Conservation (phyloP, 2,329 filamentous ascomycete species). For the Aaosphaeria pasadenensis region DNA sequence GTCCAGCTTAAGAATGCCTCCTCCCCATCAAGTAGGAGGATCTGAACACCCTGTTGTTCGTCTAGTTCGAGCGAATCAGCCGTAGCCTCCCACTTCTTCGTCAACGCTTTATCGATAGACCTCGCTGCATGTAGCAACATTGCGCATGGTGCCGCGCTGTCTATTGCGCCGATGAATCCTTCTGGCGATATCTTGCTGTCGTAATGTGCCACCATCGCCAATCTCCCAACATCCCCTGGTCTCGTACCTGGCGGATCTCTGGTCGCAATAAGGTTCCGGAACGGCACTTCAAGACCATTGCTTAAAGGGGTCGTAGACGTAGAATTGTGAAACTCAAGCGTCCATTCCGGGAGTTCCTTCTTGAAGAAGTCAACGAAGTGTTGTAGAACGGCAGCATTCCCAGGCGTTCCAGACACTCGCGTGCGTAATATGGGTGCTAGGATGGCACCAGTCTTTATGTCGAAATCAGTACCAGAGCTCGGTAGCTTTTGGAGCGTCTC, state of each 20-base stretch:
- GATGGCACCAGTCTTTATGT: slow-evolving; percentile 73
- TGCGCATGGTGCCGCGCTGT: slow-evolving; percentile 91
- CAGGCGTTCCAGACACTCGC: slow-evolving; percentile 82
- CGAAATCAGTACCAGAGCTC: slow-evolving; percentile 68
- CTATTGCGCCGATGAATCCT: slow-evolving; percentile 90
- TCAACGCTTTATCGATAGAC: slow-evolving; percentile 76
- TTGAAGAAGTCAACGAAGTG: slow-evolving; percentile 87
- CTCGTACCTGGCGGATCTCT: slow-evolving; percentile 81
- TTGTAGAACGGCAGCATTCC: slow-evolving; percentile 69
- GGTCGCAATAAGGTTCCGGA: slow-evolving; percentile 84
- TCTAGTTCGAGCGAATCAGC: slow-evolving; percentile 46
- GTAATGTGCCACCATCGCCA: slow-evolving; percentile 92
- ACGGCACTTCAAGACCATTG: slow-evolving; percentile 70
- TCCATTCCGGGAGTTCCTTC: slow-evolving; percentile 75
- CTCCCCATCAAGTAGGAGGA: slow-evolving; percentile 88
- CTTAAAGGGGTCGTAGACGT: slow-evolving; percentile 79
- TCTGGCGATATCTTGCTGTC: slow-evolving; percentile 79
- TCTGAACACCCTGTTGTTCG: slow-evolving; percentile 80
- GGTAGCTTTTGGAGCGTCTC: slow-evolving; percentile 70
- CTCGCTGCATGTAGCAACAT: slow-evolving; percentile 86
- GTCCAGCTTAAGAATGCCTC: slow-evolving; percentile 87
- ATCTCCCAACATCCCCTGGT: slow-evolving; percentile 71
- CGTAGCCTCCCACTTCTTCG: slow-evolving; percentile 71
- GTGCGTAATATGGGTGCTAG: slow-evolving; percentile 84
- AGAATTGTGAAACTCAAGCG: slow-evolving; percentile 80